Percentiles rank a stretch among this genome's conserved stretches.
Evolutionary conservation across 225 moss, liverwort and hornwort genomes (phyloP).

Genomic region (Bryoerythrophyllum caledonicum): DNA sequence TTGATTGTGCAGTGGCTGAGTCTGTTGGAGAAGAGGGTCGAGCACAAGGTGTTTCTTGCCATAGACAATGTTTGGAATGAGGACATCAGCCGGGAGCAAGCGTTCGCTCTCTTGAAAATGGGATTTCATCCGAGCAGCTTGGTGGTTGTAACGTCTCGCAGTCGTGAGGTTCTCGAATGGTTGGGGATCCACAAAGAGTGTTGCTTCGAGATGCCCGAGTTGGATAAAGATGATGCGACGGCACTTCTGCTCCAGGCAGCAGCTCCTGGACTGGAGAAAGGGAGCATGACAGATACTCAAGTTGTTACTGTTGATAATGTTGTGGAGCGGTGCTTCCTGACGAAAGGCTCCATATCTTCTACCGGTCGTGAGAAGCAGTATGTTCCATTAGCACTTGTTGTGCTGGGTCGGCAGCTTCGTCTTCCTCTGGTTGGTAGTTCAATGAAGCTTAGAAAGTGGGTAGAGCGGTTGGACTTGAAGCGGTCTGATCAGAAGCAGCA

Average conservation of each 20-base stretch:
- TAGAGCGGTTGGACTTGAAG: conserved; percentile 16
- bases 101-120: background rate
- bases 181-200: background rate
- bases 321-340: conserved; percentile 8
- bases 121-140: background rate
- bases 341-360: background rate
- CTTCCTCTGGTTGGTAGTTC: background rate
- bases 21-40: background rate
- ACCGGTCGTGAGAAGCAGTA: background rate
- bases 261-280: background rate
- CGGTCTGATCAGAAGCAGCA: background rate
- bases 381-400: conserved; percentile 18
- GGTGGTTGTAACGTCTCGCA: background rate
- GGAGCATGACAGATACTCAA: background rate
- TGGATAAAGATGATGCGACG: background rate
- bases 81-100: background rate
- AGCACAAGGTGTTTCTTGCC: background rate
- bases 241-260: too few species aligned
- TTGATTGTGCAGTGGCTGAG: background rate
- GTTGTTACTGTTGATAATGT: background rate
- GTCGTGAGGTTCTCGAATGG: background rate
- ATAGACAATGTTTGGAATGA: conserved; percentile 5
- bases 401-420: conserved; percentile 13
- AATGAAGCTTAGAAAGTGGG: background rate
- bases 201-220: background rate